Evolutionary conservation across 2,329 filamentous ascomycete genomes (phyloP), one percentile per base, ranked within the genome.

Genomic region (Fusarium coicis): DNA sequence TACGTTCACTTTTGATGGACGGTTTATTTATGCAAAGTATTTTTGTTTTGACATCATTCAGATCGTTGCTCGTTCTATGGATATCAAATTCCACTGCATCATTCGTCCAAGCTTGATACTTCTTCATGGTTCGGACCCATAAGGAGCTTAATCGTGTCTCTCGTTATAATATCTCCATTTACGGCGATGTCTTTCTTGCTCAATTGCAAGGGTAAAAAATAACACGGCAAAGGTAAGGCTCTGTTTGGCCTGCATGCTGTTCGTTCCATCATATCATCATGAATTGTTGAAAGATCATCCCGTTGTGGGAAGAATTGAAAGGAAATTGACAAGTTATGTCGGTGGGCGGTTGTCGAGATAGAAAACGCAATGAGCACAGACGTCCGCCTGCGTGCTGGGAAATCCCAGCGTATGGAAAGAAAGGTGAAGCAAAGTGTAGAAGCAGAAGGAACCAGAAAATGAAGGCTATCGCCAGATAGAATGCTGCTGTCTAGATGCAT

Each of bases 181-280:
- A 47, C 26, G 53, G 58, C 50, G 18, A 62, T 36, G 42, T 67
- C 49, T 61, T 36, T 57, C 44, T 53, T 64, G 40, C 59, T 60
- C 54, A 57, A 28, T 61, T 64, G 60, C 69, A 71, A 75, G 60
- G 63, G 58, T 57, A 71, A 66, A 59, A 64, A 66, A 63, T 73
- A 75, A 74, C 76, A 77, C 68, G 66, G 68, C 63, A 72, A 68
- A 63, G 40, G 39, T 58, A 56, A 63, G 75, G 76, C 76, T 60
- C 76, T 78, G 76, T 77, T 76, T 76, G 62, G 74, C 76, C 74
- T 57, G 43, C 57, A 68, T 57, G 68, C 71, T 75, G 66, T 74
- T 78, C 76, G 59, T 78, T 78, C 72, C 76, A 72, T 78, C 76
- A 66, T 78, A 76, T 78, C 76, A 70, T 78, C 76, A 75, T 78